Evolutionary conservation across 2,329 filamentous ascomycete genomes (phyloP).

Genomic region (Trichophyton equinum): DNA sequence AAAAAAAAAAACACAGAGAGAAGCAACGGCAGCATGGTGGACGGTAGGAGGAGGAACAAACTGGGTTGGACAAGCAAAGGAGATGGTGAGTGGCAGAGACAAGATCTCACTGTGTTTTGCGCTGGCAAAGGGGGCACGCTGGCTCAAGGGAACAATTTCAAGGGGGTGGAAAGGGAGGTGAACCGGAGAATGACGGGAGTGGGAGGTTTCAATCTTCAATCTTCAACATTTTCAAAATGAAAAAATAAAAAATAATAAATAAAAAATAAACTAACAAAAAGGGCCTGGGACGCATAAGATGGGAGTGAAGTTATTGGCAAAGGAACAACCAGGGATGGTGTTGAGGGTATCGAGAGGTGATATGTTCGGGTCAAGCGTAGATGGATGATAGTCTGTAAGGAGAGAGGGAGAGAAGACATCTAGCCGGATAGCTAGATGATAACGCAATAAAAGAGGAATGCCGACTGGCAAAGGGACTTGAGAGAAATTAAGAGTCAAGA

Average conservation of each 20-base stretch:
- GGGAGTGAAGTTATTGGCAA: not conserved
- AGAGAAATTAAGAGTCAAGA: constrained; percentile 10
- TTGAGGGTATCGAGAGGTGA: not conserved
- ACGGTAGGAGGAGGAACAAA: not conserved
- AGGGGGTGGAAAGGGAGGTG: constrained; percentile 7
- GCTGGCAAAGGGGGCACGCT: not conserved
- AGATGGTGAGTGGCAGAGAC: not conserved
- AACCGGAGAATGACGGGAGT: too few species aligned
- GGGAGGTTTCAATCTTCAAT: not conserved
- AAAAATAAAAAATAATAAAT: not conserved
- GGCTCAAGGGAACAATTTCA: not conserved
- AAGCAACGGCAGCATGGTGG: not conserved
- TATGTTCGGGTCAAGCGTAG: not conserved
- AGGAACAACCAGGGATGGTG: not conserved
- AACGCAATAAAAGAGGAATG: constrained; percentile 12
- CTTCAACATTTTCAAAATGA: not conserved
- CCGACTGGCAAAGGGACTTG: constrained; percentile 11
- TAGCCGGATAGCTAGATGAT: constrained; percentile 4
- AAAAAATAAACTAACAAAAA: not conserved
- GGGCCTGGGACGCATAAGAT: not conserved
- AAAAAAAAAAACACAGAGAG: not conserved
- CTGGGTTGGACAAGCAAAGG: not conserved
- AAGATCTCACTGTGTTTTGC: not conserved
- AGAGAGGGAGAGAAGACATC: not conserved
- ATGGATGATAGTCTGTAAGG: not conserved